Evolutionary conservation across 2,329 filamentous ascomycete genomes (phyloP).

Genomic region (Trichoderma polysporum): DNA sequence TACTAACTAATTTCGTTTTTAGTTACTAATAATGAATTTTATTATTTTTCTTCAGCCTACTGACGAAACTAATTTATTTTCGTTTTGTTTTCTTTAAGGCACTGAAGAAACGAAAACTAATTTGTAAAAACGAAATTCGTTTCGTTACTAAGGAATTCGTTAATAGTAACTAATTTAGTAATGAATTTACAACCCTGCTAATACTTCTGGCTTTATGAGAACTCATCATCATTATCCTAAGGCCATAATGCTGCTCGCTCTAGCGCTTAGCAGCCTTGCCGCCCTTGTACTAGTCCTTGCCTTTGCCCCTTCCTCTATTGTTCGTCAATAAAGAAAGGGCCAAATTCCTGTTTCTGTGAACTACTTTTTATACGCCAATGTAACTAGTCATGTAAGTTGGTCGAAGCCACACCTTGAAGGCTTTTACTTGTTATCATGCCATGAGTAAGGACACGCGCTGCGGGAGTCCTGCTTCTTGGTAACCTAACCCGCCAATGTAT

Average conservation of each 20-base stretch:
- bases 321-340: neutral
- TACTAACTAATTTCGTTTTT: no score
- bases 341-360: neutral
- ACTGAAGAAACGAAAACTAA: no score
- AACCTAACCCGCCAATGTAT: neutral
- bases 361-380: neutral
- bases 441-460: neutral
- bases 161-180: no score
- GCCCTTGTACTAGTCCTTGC: neutral
- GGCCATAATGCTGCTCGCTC: neutral
- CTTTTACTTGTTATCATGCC: neutral
- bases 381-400: neutral
- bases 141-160: no score
- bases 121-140: no score
- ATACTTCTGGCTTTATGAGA: neutral
- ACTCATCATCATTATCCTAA: neutral
- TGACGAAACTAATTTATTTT: no score
- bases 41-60: no score
- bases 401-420: neutral
- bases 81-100: no score
- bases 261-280: neutral
- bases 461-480: no score
- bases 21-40: no score
- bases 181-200: no score
- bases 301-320: neutral